A percentile compares a stretch with the other conserved stretches of the same genome.
Evolutionary conservation across 495 filamentous ascomycete genomes (phyloP).

Genomic region (Penicillium turbatum): DNA sequence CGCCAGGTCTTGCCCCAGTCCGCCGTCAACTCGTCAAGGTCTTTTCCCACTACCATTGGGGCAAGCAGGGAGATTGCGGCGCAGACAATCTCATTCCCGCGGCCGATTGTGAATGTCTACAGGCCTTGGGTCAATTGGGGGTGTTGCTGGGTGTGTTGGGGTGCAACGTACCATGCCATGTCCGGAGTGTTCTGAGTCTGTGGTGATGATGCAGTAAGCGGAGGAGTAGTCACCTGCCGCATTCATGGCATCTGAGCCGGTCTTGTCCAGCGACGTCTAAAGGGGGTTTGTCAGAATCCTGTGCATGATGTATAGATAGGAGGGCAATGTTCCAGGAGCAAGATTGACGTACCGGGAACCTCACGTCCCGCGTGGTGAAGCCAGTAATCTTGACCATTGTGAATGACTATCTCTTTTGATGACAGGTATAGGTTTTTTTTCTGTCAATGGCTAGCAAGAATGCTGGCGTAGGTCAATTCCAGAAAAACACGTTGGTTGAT

Average conservation of each 20-base stretch:
- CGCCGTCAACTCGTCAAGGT: conserved; percentile 67
- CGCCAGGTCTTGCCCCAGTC: conserved; percentile 91
- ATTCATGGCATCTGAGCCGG: conserved; percentile 96
- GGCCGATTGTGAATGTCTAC: conserved; percentile 93
- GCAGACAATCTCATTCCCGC: conserved; percentile 93
- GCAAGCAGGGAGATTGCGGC: conserved; percentile 73
- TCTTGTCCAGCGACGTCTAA: conserved; percentile 88
- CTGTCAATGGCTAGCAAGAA: neutral
- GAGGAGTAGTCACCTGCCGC: conserved; percentile 88
- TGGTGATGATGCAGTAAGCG: conserved; percentile 88
- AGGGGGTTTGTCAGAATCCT: neutral
- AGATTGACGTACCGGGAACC: conserved; percentile 65
- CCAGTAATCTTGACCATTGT: conserved; percentile 75
- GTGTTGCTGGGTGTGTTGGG: neutral
- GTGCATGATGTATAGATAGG: neutral
- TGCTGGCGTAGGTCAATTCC: neutral
- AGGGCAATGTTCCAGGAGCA: neutral
- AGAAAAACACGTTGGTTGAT: conserved; percentile 1
- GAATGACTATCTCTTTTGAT: neutral
- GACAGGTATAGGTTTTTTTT: neutral
- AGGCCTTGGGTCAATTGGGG: neutral
- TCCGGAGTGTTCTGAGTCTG: conserved; percentile 65
- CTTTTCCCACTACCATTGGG: conserved; percentile 64
- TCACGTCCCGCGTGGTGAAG: conserved; percentile 76
- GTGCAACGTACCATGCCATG: conserved; percentile 73